These are phyloP conservation scores for Geosiphon pyriformis DNA, from an alignment of 192 early-diverging fungal genomes.

Conservation along the genomic window DNA sequence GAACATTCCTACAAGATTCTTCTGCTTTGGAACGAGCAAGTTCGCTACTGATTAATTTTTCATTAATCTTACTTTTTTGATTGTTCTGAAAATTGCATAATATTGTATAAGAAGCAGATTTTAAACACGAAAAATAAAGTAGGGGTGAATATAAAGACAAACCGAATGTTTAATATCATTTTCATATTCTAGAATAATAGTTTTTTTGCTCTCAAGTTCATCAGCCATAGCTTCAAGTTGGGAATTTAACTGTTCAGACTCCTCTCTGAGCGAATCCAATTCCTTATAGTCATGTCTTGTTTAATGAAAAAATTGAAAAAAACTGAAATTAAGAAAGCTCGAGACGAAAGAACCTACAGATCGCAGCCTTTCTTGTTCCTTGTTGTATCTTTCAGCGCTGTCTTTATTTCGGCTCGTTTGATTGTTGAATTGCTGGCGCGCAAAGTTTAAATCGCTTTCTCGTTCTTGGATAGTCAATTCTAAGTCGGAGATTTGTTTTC, in stretches of 20 bases:
- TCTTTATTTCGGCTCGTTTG: constrained; percentile 34
- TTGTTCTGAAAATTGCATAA: not conserved
- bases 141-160: not conserved
- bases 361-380: constrained; percentile 35
- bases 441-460: constrained; percentile 30
- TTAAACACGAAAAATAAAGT: not conserved
- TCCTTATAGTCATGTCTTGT: constrained; percentile 31
- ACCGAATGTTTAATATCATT: constrained; percentile 39
- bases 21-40: constrained; percentile 26
- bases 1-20: constrained; percentile 24
- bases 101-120: not conserved
- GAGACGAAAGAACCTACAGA: constrained; percentile 15
- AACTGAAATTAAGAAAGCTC: not conserved
- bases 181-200: constrained; percentile 26
- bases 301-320: not conserved
- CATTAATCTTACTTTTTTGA: constrained; percentile 28
- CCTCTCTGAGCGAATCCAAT: constrained; percentile 29
- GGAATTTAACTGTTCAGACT: constrained; percentile 32
- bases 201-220: constrained; percentile 28
- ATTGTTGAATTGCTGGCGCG: constrained; percentile 31
- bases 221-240: constrained; percentile 18
- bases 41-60: constrained; percentile 29
- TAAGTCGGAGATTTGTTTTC: constrained; percentile 31
- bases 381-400: constrained; percentile 33
- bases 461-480: constrained; percentile 31